Evolutionary conservation across 163 green algal species (phyloP), one percentile per base, ranked within the genome.

Genomic region (Volvox carteri): DNA sequence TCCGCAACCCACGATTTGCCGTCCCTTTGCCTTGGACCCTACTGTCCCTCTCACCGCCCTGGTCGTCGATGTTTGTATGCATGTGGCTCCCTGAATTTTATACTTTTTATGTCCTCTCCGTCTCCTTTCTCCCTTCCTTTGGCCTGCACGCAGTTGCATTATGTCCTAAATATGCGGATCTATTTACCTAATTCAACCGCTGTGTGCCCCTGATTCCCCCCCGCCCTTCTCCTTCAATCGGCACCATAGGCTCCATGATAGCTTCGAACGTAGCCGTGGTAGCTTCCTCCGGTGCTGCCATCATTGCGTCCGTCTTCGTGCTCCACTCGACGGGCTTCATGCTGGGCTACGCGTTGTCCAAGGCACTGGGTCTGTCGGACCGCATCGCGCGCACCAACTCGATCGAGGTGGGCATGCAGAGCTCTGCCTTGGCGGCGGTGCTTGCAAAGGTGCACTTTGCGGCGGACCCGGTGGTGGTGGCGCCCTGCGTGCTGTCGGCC

Each of bases 361-460:
- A 94, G 90, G 78, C 74, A 16, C 37, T 92, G 72, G 93, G 93
- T 2, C 93, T 95, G 18, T 80, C 74, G 4, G 92, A 96, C 84
- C 91, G 91, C 78, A 86, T 94, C 25, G 86, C 90, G 4, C 88
- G 95, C 44, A 97, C 96, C 48, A 96, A 96, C 86, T 81, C 65
- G 12, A 88, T 74, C 73, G 86, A 95, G 92, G 92, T 94, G 12
- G 93, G 94, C 67, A 96, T 96, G 93, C 93, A 96, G 86, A 95
- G 92, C 81, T 93, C 77, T 0, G 94, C 94, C 37, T 90, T 98
- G 65, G 96, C 95, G 16, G 94, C 93, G 2, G 95, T 98, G 68
- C 94, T 98, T 16, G 95, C 96, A 23, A 89, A 91, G 30, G 41
- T 94, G 44, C 96, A 98, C 81, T 97, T 98, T 70, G 44, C 94